A percentile compares a stretch with the other conserved stretches of the same genome.
phyloP scores from a whole-genome alignment of 148 eudicot species.

The Diospyros lotus region DNA sequence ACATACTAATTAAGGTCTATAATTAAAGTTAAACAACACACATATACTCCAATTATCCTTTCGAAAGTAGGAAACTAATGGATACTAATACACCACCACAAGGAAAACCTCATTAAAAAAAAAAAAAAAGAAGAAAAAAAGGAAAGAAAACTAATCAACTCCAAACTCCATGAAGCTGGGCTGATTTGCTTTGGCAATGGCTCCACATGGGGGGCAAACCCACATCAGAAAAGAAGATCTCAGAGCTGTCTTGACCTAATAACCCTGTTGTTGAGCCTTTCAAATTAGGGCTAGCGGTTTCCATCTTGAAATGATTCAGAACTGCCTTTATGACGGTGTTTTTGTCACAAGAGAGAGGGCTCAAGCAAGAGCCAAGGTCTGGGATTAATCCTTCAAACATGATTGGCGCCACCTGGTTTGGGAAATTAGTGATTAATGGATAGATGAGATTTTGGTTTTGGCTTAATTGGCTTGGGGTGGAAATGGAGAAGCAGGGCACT shows the following conservation, averaged over 20 bases:
- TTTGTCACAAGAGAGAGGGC: slow-evolving; percentile 33
- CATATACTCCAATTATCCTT: too few species aligned
- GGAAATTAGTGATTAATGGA: slow-evolving; percentile 16
- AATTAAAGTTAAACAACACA: too few species aligned
- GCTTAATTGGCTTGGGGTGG: background rate
- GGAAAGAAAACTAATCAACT: background rate
- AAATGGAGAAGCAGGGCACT: slow-evolving; percentile 52
- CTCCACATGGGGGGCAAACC: slow-evolving; percentile 49
- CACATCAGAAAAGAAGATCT: slow-evolving; percentile 63
- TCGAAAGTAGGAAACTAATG: too few species aligned
- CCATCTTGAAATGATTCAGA: slow-evolving; percentile 48
- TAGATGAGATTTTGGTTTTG: slow-evolving; percentile 26
- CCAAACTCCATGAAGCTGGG: background rate
- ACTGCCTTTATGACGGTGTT: slow-evolving; percentile 51
- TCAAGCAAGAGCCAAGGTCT: slow-evolving; percentile 5
- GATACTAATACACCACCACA: too few species aligned
- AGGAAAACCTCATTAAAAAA: too few species aligned
- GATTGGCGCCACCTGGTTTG: slow-evolving; percentile 21
- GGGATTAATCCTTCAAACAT: slow-evolving; percentile 13
- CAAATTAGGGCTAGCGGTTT: slow-evolving; percentile 21
- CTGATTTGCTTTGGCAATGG: slow-evolving; percentile 25
- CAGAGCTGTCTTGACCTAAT: slow-evolving; percentile 42
- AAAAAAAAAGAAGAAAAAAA: too few species aligned
- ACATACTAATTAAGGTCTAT: too few species aligned
- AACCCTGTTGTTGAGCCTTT: slow-evolving; percentile 40